Base-by-base conservation (phyloP, 352 stramenopile species). In the Albugo candida region DNA sequence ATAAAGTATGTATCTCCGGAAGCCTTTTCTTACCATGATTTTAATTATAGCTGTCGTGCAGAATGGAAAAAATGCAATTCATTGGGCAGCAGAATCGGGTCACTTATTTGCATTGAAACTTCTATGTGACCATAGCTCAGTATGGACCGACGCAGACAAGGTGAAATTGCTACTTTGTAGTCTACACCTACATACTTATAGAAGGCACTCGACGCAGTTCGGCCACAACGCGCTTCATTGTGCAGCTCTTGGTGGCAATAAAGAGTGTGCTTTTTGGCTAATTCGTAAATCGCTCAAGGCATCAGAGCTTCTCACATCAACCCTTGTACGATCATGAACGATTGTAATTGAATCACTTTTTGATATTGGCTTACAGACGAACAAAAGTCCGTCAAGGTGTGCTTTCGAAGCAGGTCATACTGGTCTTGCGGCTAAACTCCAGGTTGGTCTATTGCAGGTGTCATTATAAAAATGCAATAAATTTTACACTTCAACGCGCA, bases 61-160 rank as follows among this genome's bases (percentile, higher is more conserved):
- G 77, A 87, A 91, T 45, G 77, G 77, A 44, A 91, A 91, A 48
- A 91, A 91, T 40, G 77, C 77, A 13, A 78, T 91, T 69, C 77
- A 91, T 43, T 91, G 75, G 73, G 77, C 77, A 13, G 74, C 77
- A 0, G 74, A 85, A 45, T 71, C 72, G 20, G 72, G 77, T 0
- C 77, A 91, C 45, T 56, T 91, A 39, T 75, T 64, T 24, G 78
- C 74, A 10, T 51, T 91, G n/a, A 86, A 85, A 55, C 57, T 91
- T 11, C 51, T 91, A 16, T 71, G 68, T 21, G 77, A 91, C 34
- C 60, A 85, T 24, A 87, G 87, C 31, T 51, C 53, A 4, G 52
- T 85, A 11, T 91, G 77, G 74, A 87, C 71, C 0, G 74, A 87
- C 45, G 58, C 61, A 10, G 74, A 87, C 52, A 87, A 87, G 74